Evolutionary conservation across 768 basidiomycete genomes (phyloP).

Genomic region (Coprinopsis cinerea): DNA sequence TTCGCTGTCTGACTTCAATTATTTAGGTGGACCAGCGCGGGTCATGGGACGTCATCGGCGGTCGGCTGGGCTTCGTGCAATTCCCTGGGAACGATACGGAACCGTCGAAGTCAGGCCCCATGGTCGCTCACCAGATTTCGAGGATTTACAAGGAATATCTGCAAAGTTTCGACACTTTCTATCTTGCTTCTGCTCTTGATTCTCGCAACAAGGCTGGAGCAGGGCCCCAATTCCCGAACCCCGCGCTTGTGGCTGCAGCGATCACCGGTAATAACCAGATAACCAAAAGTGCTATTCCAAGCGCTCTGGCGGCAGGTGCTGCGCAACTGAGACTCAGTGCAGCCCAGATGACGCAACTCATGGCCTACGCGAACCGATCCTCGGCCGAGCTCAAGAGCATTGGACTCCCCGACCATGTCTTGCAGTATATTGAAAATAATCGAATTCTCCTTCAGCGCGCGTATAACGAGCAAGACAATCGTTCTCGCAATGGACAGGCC

Average conservation of each 20-base stretch:
- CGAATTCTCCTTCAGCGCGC: constrained; percentile 42
- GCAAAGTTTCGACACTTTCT: constrained; percentile 48
- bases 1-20: neutral
- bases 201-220: neutral
- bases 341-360: constrained; percentile 36
- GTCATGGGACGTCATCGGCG: constrained; percentile 61
- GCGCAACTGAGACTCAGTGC: constrained; percentile 7
- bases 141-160: constrained; percentile 59
- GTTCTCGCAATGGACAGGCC: constrained; percentile 5
- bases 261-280: constrained; percentile 8
- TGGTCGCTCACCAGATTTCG: constrained; percentile 51
- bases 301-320: neutral
- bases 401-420: constrained; percentile 43
- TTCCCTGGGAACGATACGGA: constrained; percentile 58
- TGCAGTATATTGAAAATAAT: constrained; percentile 51
- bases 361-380: constrained; percentile 41
- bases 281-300: constrained; percentile 5
- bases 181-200: constrained; percentile 36
- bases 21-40: constrained; percentile 49
- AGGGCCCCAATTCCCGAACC: neutral
- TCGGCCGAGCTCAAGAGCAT: constrained; percentile 47
- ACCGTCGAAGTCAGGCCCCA: constrained; percentile 58
- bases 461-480: constrained; percentile 28
- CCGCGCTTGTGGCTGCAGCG: neutral
- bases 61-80: constrained; percentile 57